Base-by-base conservation (phyloP, 495 filamentous ascomycete species). In the Alectoria sarmentosa region DNA sequence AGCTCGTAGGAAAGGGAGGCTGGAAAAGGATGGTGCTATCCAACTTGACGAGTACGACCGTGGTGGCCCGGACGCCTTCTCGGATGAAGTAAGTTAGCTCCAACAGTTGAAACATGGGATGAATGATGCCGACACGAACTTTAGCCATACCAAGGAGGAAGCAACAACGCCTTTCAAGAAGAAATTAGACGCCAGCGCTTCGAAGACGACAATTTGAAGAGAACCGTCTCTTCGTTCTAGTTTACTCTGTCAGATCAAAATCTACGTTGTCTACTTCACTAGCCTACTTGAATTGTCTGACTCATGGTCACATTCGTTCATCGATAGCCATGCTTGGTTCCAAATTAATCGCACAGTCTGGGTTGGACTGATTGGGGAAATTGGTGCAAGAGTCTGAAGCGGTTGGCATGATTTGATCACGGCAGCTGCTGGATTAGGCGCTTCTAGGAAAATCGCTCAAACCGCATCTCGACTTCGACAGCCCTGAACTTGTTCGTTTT, bases 161-260 rank as follows among this genome's bases (percentile, higher is more conserved):
- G 44, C 26, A 65, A 61, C 14, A 69, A 69, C 38, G 67, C 64
- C 26, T 69, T 69, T 32, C 48, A 49, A 52, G 67, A 69, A 39
- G 67, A 69, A 41, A 60, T 69, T n/a, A 65, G 60, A 14, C 59
- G 57, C 36, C 67, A 69, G 61, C 57, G 68, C 49, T 49, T 62
- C 23, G 66, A 68, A 52, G 66, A 68, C 32, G 58, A 65, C 17
- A 38, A 36, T 14, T 57, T 37, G 14, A 66, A 55, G 59, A 54
- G 32, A 34, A 66, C 56, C 7, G 54, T 65, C 34, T 60, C 63
- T n/a, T 61, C 63, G 4, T 66, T 44, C 41, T 68, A 68, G 32
- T 38, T 7, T 36, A 11, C 32, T 3, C 2, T 11, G 36, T 23
- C 19, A 30, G 5, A n/a, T n/a, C n/a, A 39, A 60, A 30, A 26